Base-by-base conservation (phyloP, 2,329 filamentous ascomycete genomes). In the Neonectria neomacrospora region DNA sequence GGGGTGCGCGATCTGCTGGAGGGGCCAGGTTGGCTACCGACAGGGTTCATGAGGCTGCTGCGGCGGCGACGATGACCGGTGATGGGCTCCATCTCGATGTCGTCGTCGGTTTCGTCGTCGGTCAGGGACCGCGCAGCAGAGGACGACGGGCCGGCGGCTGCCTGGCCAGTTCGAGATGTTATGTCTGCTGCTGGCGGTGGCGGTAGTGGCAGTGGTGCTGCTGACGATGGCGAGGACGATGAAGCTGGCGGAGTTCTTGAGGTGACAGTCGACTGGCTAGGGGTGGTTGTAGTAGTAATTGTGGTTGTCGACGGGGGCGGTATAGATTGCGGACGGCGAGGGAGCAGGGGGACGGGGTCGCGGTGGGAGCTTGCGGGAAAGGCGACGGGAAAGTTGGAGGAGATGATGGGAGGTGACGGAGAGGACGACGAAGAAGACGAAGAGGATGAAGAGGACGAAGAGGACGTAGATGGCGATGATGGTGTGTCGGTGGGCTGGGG, bases 11-110 rank as follows among this genome's bases (percentile, higher is more conserved):
- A 51, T 73, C 72, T 58, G 67, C 74, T 61, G 64, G 74, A 54
- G 18, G 72, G 73, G 62, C 59, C 74, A 56, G 57, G 72, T 56
- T 53, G 74, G 64, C 50, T 70, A 61, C 70, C 74, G 47, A 70
- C 73, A 22, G 80, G 78, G 65, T 80, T 81, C 71, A 83, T 83
- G 23, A 87, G 76, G 66, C 85, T 87, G 78, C 85, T 88, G 62
- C 84, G 81, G 48, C 86, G 84, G 63, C 85, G 82, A 44, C 85
- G 82, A 71, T 87, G 85, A 70, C 84, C 81, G n/a, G 75, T 71
- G 66, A 88, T 80, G 39, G 84, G 77, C 65, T 83, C 85, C 84
- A 88, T 87, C 78, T 88, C 85, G 69, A 88, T 85, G 65, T 82
- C 80, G 67, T 80, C 77, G 66, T 66, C 66, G 44, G 66, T 61